Percentiles rank a stretch among this genome's conserved stretches.
Conservation (phyloP, 768 basidiomycete species). For the Mycena albidolilacea region DNA sequence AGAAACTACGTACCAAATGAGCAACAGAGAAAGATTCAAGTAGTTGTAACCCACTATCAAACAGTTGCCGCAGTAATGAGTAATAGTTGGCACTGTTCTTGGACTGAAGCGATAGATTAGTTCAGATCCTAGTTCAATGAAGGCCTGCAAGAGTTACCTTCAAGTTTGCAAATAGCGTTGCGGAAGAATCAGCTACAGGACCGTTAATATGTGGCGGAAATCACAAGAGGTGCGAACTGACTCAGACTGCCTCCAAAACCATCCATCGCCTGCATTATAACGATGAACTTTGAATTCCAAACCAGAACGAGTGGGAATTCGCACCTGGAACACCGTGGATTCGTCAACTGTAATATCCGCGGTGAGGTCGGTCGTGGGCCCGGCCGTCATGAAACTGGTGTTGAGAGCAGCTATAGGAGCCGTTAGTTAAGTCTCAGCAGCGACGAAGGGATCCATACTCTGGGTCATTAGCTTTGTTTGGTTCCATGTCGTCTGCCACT, state of each 20-base stretch:
- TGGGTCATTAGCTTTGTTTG: neutral
- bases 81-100: constrained; percentile 52
- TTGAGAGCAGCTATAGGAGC: constrained; percentile 1
- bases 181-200: constrained; percentile 64
- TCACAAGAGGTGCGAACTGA: constrained; percentile 35
- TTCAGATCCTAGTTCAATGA: neutral
- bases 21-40: constrained; percentile 59
- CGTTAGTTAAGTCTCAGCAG: neutral
- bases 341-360: constrained; percentile 63
- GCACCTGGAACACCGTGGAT: constrained; percentile 52
- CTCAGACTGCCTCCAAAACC: constrained; percentile 65
- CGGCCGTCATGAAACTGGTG: constrained; percentile 49
- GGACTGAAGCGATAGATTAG: neutral
- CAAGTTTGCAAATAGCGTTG: constrained; percentile 57
- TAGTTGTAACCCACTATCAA: constrained; percentile 59
- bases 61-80: constrained; percentile 60
- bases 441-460: neutral
- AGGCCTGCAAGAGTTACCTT: constrained; percentile 54
- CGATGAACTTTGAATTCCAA: neutral
- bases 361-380: constrained; percentile 48
- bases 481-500: constrained; percentile 33
- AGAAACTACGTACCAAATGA: constrained; percentile 49
- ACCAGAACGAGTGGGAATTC: neutral
- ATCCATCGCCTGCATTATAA: constrained; percentile 47
- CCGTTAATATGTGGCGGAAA: constrained; percentile 20